Percentiles rank a stretch among this genome's conserved stretches.
phyloP scores from a whole-genome alignment of 108 stramenopile species.

The Asterionellopsis glacialis region DNA sequence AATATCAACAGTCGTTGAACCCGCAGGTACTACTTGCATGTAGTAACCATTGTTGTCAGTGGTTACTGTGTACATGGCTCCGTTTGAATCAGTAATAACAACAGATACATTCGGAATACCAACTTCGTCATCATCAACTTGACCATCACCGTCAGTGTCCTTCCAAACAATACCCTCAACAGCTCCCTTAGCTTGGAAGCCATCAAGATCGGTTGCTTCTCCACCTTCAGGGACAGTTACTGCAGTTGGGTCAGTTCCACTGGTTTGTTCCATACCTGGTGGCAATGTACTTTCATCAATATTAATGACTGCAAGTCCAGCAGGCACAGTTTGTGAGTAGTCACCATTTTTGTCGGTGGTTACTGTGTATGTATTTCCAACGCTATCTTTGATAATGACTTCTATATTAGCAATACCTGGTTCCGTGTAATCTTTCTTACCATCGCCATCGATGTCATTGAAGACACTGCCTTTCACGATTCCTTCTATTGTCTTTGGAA shows the following conservation, averaged over 20 bases:
- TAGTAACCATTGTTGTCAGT: neutral
- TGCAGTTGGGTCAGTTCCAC: neutral
- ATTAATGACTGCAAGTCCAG: neutral
- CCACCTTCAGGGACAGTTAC: neutral
- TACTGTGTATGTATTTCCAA: neutral
- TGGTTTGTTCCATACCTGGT: neutral
- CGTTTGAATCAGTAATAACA: neutral
- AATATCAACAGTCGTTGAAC: neutral
- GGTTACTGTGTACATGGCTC: neutral
- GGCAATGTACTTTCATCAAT: neutral
- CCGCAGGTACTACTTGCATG: neutral
- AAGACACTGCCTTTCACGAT: neutral
- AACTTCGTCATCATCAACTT: neutral
- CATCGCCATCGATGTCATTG: neutral
- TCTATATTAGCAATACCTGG: neutral
- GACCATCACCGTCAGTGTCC: neutral
- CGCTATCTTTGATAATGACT: neutral
- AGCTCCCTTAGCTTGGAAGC: neutral
- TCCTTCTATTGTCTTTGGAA: no score
- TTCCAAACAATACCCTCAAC: neutral
- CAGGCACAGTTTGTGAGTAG: neutral
- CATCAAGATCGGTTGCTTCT: no score
- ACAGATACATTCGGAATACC: neutral
- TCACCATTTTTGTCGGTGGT: neutral
- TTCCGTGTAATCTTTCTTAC: neutral